Conservation (phyloP, 2,329 filamentous ascomycete species). For the Talaromyces rugulosus region DNA sequence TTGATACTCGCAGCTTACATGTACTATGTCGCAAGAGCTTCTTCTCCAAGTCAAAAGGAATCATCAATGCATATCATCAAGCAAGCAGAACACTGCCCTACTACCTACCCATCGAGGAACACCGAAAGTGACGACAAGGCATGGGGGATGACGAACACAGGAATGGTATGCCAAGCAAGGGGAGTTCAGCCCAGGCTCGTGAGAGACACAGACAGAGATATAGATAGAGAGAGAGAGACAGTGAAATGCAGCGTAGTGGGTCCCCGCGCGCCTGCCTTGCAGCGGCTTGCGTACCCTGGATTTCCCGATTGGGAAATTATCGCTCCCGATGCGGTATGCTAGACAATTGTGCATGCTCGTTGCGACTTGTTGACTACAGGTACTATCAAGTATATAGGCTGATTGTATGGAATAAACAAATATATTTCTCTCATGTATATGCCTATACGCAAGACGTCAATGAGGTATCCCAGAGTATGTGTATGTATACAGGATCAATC, state of each 20-base stretch:
- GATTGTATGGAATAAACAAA: neutral
- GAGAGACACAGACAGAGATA: neutral
- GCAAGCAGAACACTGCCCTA: neutral
- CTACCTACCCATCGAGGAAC: neutral
- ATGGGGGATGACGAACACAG: conserved; percentile 2
- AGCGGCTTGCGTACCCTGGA: conserved; percentile 5
- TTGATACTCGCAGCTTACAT: neutral
- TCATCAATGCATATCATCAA: neutral
- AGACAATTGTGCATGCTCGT: neutral
- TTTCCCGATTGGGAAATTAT: conserved; percentile 5
- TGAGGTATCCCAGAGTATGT: neutral
- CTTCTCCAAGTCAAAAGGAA: neutral
- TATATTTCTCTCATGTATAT: no score
- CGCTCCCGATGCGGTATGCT: neutral
- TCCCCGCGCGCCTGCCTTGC: conserved; percentile 4
- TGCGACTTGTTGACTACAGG: neutral
- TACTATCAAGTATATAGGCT: neutral
- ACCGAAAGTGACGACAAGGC: neutral
- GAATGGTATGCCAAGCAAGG: conserved; percentile 15
- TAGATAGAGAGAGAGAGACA: neutral
- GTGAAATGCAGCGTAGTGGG: neutral
- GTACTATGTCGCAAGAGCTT: neutral
- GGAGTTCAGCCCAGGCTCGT: neutral
- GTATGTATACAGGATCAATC: neutral
- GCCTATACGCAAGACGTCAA: no score